phyloP scores from a whole-genome alignment of 805 yeast genomes.

The Ogataea populi-albae region DNA sequence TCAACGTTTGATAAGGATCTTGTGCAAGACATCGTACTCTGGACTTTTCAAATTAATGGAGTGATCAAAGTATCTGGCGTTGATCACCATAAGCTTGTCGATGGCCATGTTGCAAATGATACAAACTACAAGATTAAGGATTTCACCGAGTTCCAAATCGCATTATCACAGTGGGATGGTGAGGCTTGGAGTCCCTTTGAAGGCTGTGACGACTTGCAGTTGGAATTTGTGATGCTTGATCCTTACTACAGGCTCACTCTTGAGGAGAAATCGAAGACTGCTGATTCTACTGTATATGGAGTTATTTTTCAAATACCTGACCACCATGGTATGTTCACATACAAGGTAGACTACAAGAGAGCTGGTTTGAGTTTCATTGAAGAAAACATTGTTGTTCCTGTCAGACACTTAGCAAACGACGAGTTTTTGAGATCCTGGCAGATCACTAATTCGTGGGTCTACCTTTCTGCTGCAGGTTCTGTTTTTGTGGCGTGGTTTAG shows the following conservation, averaged over 20 bases:
- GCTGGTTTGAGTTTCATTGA: slow-evolving; percentile 68
- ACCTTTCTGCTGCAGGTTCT: slow-evolving; percentile 63
- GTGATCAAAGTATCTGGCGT: slow-evolving; percentile 56
- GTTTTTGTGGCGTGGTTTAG: slow-evolving; percentile 76
- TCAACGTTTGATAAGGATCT: slow-evolving; percentile 35
- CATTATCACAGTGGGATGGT: slow-evolving; percentile 46
- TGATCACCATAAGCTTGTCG: slow-evolving; percentile 50
- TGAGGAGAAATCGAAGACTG: slow-evolving; percentile 37
- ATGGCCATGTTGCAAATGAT: slow-evolving; percentile 34
- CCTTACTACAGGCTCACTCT: slow-evolving; percentile 87
- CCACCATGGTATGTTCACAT: slow-evolving; percentile 95
- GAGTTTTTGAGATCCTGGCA: slow-evolving; percentile 93
- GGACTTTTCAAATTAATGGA: slow-evolving; percentile 73
- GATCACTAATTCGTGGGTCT: slow-evolving; percentile 91
- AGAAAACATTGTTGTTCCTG: slow-evolving; percentile 69
- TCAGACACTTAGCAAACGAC: slow-evolving; percentile 92
- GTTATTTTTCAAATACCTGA: slow-evolving; percentile 77
- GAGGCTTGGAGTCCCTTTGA: slow-evolving; percentile 67
- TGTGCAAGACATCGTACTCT: slow-evolving; percentile 47
- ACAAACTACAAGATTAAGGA: slow-evolving; percentile 70
- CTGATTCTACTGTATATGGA: slow-evolving; percentile 47
- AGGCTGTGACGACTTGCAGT: slow-evolving; percentile 60
- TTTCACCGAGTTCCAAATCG: slow-evolving; percentile 53
- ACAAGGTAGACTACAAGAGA: slow-evolving; percentile 72
- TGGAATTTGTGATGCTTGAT: slow-evolving; percentile 86